Evolutionary conservation across 345 rosid species (phyloP).

Genomic region (Citrus cavaleriei): DNA sequence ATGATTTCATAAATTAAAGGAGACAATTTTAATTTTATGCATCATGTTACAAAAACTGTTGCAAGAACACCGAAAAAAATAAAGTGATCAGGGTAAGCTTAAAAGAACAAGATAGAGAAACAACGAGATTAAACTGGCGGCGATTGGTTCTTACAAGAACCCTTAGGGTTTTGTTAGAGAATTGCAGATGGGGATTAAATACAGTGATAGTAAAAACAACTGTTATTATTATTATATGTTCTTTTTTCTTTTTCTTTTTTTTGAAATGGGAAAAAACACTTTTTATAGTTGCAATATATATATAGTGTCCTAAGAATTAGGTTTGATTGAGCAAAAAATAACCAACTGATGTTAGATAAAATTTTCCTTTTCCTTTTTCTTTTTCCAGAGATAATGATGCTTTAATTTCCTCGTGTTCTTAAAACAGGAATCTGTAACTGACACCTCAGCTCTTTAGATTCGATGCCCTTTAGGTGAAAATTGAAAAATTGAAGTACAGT

Average conservation of each 20-base stretch:
- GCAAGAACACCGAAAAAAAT: neutral
- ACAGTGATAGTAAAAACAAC: constrained; percentile 10
- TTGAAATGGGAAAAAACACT: too few relatives aligned
- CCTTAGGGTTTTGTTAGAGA: constrained; percentile 82
- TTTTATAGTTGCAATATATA: neutral
- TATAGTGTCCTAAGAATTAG: constrained; percentile 13
- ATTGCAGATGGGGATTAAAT: constrained; percentile 27
- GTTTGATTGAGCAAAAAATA: constrained; percentile 38
- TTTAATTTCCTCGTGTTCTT: constrained; percentile 28
- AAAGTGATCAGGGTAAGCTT: constrained; percentile 7
- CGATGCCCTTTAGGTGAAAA: constrained; percentile 5
- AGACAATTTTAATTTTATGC: neutral
- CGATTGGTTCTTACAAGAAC: constrained; percentile 72
- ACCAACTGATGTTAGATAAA: constrained; percentile 28
- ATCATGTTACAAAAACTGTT: constrained; percentile 8
- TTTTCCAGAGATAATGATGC: constrained; percentile 26
- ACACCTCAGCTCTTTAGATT: constrained; percentile 33
- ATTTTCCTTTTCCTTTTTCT: neutral
- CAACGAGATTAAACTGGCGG: constrained; percentile 66
- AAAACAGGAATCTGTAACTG: constrained; percentile 28
- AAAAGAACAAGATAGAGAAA: constrained; percentile 7
- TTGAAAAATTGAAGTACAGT: too few relatives aligned
- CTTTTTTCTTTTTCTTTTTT: neutral
- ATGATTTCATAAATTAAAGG: constrained; percentile 9
- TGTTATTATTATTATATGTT: neutral